Percentiles rank a stretch among this genome's conserved stretches.
Evolutionary conservation across 2,329 filamentous ascomycete genomes (phyloP).

Genomic region (Fusarium heterosporum): DNA sequence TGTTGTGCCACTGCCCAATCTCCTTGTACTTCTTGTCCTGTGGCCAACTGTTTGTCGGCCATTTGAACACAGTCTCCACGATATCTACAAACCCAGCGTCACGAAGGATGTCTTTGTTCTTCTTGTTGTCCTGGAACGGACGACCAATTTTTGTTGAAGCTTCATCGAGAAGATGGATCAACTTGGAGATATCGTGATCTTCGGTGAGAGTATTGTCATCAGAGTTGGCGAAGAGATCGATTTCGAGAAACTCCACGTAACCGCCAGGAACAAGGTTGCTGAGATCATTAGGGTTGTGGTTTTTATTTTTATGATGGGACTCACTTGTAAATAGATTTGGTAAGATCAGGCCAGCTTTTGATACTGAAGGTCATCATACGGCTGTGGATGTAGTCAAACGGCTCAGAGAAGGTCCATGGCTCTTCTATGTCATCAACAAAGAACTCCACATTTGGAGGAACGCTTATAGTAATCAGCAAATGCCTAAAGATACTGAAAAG

Average conservation of each 20-base stretch:
- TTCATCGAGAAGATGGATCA: conserved; percentile 16
- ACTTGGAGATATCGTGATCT: conserved; percentile 11
- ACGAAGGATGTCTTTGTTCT: conserved; percentile 29
- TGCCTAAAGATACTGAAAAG: too few relatives aligned
- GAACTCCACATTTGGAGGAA: conserved; percentile 39
- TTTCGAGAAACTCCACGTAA: conserved; percentile 31
- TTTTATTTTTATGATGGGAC: fast-evolving
- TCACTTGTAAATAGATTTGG: conserved; percentile 26
- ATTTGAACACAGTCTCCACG: conserved; percentile 32
- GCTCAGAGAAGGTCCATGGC: conserved; percentile 28
- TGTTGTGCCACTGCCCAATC: conserved; percentile 29
- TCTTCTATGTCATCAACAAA: conserved; percentile 39
- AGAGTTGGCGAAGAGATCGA: conserved; percentile 27
- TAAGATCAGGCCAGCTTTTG: conserved; percentile 28
- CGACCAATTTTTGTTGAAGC: conserved; percentile 30
- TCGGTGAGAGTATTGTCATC: conserved; percentile 25
- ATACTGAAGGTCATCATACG: conserved; percentile 39
- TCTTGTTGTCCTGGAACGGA: conserved; percentile 29
- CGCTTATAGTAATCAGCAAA: background rate
- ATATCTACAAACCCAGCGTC: conserved; percentile 29
- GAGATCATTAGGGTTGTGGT: fast-evolving
- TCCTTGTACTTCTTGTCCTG: conserved; percentile 32
- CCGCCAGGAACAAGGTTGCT: conserved; percentile 35
- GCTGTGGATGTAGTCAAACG: conserved; percentile 41
- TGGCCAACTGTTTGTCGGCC: conserved; percentile 36